Percentiles rank a stretch among this genome's conserved stretches.
These are phyloP conservation scores for Erodium moschatum DNA, from an alignment of 441 rosid species.

Conservation along the genomic window DNA sequence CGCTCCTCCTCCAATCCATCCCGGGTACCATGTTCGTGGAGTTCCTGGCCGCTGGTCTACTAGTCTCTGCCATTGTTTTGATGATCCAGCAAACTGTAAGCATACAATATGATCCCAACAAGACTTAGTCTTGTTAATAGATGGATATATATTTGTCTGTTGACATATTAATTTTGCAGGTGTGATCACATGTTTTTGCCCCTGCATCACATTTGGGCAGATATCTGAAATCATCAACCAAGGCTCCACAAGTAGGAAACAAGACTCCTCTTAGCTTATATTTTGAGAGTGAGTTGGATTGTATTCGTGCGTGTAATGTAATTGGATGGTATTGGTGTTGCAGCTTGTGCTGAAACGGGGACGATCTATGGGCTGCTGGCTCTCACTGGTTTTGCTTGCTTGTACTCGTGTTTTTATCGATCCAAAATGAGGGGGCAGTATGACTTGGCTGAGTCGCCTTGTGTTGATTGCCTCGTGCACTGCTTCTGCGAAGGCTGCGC, in stretches of 20 bases:
- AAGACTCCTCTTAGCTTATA: too few relatives aligned
- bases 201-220: constrained; percentile 45
- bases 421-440: constrained; percentile 37
- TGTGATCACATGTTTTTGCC: constrained; percentile 33
- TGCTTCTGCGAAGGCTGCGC: constrained; percentile 38
- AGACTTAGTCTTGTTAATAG: neutral
- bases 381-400: constrained; percentile 23
- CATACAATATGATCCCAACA: neutral
- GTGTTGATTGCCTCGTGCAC: constrained; percentile 47
- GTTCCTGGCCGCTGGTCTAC: constrained; percentile 28
- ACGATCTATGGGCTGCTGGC: constrained; percentile 23
- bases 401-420: constrained; percentile 43
- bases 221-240: constrained; percentile 31
- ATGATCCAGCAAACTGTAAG: constrained; percentile 36
- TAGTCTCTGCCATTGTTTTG: constrained; percentile 37
- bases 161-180: constrained; percentile 20
- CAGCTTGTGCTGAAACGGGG: constrained; percentile 20
- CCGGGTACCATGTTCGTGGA: neutral
- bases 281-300: too few relatives aligned
- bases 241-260: constrained; percentile 24
- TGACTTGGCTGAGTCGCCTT: constrained; percentile 44
- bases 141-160: neutral
- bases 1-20: constrained; percentile 18
- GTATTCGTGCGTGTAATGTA: too few relatives aligned
- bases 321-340: neutral